phyloP scores from a whole-genome alignment of 768 basidiomycete genomes.

The Saitozyma podzolica region DNA sequence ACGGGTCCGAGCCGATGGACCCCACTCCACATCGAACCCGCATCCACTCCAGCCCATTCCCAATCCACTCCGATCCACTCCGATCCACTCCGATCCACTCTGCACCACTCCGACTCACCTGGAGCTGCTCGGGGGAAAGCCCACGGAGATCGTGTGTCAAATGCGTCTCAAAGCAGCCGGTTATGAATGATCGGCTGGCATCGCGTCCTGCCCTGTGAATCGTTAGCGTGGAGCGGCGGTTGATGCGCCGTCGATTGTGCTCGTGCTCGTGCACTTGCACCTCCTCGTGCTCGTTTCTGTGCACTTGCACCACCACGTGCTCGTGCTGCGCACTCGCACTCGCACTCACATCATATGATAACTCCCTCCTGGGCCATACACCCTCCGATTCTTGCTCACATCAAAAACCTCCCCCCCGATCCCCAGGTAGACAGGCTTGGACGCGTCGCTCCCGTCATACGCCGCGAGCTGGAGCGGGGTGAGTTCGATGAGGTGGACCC shows the following conservation, averaged over 20 bases:
- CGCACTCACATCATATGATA: slow-evolving; percentile 53
- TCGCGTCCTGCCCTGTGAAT: slow-evolving; percentile 67
- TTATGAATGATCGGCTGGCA: slow-evolving; percentile 88
- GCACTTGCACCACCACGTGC: too few relatives aligned
- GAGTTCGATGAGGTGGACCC: slow-evolving; percentile 61
- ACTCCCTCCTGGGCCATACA: slow-evolving; percentile 81
- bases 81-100: too few relatives aligned
- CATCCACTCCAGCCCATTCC: too few relatives aligned
- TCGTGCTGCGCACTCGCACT: too few relatives aligned
- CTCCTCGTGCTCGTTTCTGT: not conserved
- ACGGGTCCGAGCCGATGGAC: too few relatives aligned
- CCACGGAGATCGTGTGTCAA: slow-evolving; percentile 88
- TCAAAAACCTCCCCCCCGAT: slow-evolving; percentile 93
- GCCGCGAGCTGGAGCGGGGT: slow-evolving; percentile 67
- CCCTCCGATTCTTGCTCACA: slow-evolving; percentile 70
- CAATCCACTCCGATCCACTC: too few relatives aligned
- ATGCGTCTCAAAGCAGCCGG: slow-evolving; percentile 89
- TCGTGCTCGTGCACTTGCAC: too few relatives aligned
- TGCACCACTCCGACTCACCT: slow-evolving; percentile 57
- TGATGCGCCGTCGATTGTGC: too few relatives aligned
- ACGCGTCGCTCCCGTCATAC: slow-evolving; percentile 69
- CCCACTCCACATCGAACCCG: too few relatives aligned
- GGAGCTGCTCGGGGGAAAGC: slow-evolving; percentile 67
- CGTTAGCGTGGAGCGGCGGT: not conserved
- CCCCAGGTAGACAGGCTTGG: slow-evolving; percentile 77